Evolutionary conservation across 345 rosid genomes (phyloP).

Genomic region (Lumnitzera racemosa): DNA sequence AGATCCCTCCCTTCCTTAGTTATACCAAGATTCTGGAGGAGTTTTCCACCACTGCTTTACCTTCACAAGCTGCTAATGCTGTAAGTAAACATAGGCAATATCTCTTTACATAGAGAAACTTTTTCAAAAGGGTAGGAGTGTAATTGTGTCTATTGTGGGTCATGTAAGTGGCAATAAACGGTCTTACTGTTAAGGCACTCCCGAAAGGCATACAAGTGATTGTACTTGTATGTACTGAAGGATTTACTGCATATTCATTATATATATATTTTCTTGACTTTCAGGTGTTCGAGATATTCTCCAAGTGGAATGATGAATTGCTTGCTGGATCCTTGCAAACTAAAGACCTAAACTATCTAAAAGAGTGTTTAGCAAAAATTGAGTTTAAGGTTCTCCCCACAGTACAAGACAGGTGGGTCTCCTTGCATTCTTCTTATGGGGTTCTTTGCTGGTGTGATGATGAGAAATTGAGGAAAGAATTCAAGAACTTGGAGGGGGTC

Average conservation of each 20-base stretch:
- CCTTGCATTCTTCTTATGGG: constrained; percentile 79
- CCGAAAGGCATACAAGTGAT: too few relatives aligned
- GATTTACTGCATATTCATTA: not conserved
- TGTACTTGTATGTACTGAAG: too few relatives aligned
- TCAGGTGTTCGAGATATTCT: constrained; percentile 77
- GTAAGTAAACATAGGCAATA: constrained; percentile 40
- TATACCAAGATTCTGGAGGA: constrained; percentile 60
- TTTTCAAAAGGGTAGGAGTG: too few relatives aligned
- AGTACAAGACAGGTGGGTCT: constrained; percentile 73
- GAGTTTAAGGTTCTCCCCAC: constrained; percentile 79
- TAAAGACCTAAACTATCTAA: constrained; percentile 46
- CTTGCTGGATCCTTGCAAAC: constrained; percentile 47
- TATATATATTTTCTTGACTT: constrained; percentile 9
- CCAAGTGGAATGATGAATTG: constrained; percentile 68
- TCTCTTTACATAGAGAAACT: too few relatives aligned
- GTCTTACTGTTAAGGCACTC: too few relatives aligned
- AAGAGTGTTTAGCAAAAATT: constrained; percentile 47
- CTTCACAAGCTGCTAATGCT: constrained; percentile 61
- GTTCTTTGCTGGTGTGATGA: constrained; percentile 85
- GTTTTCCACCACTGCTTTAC: constrained; percentile 50
- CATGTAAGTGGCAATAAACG: too few relatives aligned
- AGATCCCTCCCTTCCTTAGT: constrained; percentile 50
- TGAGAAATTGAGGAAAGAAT: constrained; percentile 47
- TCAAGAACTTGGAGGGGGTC: constrained; percentile 47
- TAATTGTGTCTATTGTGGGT: too few relatives aligned